These are phyloP conservation scores for Ophiocordyceps polyrhachis-furcata DNA, from an alignment of 2,329 filamentous ascomycete genomes.

Conservation along the genomic window DNA sequence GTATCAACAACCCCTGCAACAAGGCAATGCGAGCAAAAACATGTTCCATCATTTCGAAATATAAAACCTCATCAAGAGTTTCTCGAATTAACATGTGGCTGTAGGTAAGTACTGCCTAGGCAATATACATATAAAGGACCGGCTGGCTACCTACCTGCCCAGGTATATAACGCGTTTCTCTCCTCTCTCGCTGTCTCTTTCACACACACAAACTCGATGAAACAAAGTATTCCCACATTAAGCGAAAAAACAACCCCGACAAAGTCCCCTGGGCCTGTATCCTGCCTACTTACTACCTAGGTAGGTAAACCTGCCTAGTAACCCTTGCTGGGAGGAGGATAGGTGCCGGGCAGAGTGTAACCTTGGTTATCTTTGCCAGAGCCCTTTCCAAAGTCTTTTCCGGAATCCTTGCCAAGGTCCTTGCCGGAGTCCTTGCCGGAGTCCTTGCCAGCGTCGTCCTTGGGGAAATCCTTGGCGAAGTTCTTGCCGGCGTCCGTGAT, in stretches of 20 bases:
- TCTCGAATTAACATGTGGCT: background rate
- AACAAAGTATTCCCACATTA: background rate
- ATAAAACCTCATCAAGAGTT: background rate
- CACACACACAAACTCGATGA: background rate
- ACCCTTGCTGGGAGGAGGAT: background rate
- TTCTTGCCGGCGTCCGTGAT: no score
- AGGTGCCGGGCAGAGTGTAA: background rate
- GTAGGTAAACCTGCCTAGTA: background rate
- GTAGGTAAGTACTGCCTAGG: no score
- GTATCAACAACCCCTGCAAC: no score
- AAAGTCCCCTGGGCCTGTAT: no score
- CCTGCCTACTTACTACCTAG: no score
- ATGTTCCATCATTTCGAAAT: background rate
- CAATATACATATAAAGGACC: background rate
- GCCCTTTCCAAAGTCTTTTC: background rate
- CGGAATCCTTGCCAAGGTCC: background rate
- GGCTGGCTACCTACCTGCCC: background rate
- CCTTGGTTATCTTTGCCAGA: background rate
- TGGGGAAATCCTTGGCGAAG: no score
- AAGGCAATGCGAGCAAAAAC: no score
- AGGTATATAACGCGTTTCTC: no score
- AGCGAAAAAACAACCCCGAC: no score
- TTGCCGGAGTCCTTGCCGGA: background rate
- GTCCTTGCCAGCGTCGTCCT: no score
- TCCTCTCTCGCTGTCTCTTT: no score